These are phyloP conservation scores for Physcomitrium patens DNA, from an alignment of 225 moss, liverwort and hornwort species.

Conservation along the genomic window DNA sequence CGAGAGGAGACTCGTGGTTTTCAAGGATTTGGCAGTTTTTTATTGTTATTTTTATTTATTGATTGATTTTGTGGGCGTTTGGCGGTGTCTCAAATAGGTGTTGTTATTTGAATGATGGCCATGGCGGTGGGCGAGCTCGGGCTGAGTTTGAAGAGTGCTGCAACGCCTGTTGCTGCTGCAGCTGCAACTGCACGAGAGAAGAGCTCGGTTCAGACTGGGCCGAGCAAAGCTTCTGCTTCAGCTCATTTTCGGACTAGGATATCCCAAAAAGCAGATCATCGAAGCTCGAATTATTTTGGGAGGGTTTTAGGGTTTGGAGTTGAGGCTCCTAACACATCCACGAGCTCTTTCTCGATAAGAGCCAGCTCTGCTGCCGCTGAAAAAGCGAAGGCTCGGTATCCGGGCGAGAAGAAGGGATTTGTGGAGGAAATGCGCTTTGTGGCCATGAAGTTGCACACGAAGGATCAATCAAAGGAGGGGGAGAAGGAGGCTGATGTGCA, in stretches of 20 bases:
- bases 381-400: conserved; percentile 64
- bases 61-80: background rate
- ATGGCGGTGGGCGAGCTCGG: conserved; percentile 44
- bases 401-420: conserved; percentile 91
- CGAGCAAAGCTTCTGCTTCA: background rate
- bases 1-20: background rate
- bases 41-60: too few species aligned
- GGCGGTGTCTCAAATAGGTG: background rate
- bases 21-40: background rate
- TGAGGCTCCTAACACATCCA: conserved; percentile 41
- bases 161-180: conserved; percentile 26
- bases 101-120: conserved; percentile 38
- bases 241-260: conserved; percentile 31
- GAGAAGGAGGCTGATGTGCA: conserved; percentile 81
- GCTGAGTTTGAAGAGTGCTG: conserved; percentile 33
- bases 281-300: conserved; percentile 42
- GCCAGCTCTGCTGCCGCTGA: conserved; percentile 79
- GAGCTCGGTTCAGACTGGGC: conserved; percentile 20
- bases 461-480: conserved; percentile 93
- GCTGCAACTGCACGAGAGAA: conserved; percentile 39
- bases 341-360: conserved; percentile 45
- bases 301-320: conserved; percentile 52
- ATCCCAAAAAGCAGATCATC: conserved; percentile 37
- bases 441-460: conserved; percentile 97
- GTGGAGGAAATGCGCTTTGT: conserved; percentile 99